Evolutionary conservation across 495 filamentous ascomycete genomes (phyloP), one percentile per base, ranked within the genome.

Genomic region (Aspergillus cristatus): DNA sequence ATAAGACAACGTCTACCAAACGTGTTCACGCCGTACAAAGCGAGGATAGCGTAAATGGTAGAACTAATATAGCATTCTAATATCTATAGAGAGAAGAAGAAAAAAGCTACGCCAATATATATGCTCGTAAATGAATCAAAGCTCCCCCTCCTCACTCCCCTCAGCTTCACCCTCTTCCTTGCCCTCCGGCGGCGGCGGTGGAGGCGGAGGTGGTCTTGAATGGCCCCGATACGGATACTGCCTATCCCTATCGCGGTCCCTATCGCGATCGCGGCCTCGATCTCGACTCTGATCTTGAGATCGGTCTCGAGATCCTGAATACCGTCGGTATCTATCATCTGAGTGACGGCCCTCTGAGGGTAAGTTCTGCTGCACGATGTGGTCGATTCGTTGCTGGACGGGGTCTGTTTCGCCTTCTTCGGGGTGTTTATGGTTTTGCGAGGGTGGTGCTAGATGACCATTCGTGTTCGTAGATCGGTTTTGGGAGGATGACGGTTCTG

Each of bases 91-190:
- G 20, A 24, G 4, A 4, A 24, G 8, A 24, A 4, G 20, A 8
- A 24, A 8, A 24, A 24, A 4, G 20, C 20, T 4, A 24, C 20
- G n/a, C n/a, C n/a, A n/a, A n/a, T n/a, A n/a, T n/a, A n/a, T n/a
- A n/a, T n/a, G n/a, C n/a, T n/a, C n/a, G n/a, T n/a, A n/a, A n/a
- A n/a, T n/a, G n/a, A 28, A 7, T 30, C 55, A 70, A 24, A 70
- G 47, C 38, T 70, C 65, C 10, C 65, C 65, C 38, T 70, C 65
- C 42, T 70, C 65, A 22, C 63, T 67, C 6, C 60, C 60, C 18
- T 46, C 58, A 3, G 52, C 58, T 16, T 60, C 60, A n/a, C 60
- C 60, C 24, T 45, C 45, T 17, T 28, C 29, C 8, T 49, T 44
- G 12, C 25, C 42, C 10, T 38, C 26, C 22, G 46, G 46, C 28